These are phyloP conservation scores for Neofusicoccum ribis DNA, from an alignment of 2,329 filamentous ascomycete species.

Conservation along the genomic window DNA sequence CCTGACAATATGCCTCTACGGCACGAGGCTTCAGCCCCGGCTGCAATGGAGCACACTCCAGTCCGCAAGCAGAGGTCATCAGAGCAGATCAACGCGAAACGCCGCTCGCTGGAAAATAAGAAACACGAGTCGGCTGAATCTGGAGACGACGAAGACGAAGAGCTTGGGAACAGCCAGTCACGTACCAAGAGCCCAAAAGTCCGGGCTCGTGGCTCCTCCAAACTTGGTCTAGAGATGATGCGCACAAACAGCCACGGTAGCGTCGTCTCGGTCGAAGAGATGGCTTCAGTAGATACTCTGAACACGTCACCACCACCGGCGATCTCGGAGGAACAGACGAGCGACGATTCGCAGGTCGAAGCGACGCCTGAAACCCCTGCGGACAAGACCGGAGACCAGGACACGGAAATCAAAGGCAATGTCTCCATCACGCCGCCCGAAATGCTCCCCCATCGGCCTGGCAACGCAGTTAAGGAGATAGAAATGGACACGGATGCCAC, in stretches of 20 bases:
- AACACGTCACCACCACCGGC: constrained; percentile 40
- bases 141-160: constrained; percentile 93
- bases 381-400: not conserved
- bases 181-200: constrained; percentile 53
- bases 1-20: constrained; percentile 35
- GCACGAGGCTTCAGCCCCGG: constrained; percentile 57
- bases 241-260: constrained; percentile 92
- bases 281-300: constrained; percentile 35
- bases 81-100: constrained; percentile 73
- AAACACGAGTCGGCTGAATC: constrained; percentile 77
- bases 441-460: constrained; percentile 49
- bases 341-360: constrained; percentile 29
- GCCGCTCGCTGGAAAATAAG: constrained; percentile 72
- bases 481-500: constrained; percentile 38
- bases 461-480: constrained; percentile 41
- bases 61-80: constrained; percentile 66
- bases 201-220: constrained; percentile 60
- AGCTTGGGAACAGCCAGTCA: constrained; percentile 64
- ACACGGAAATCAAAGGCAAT: not conserved
- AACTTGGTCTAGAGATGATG: constrained; percentile 97
- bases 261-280: constrained; percentile 53
- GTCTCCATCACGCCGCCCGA: constrained; percentile 51
- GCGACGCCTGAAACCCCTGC: constrained; percentile 17
- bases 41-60: constrained; percentile 53
- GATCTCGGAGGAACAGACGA: constrained; percentile 43